Base-by-base conservation (phyloP, 2,329 filamentous ascomycete genomes). In the Pseudonectria buxi region DNA sequence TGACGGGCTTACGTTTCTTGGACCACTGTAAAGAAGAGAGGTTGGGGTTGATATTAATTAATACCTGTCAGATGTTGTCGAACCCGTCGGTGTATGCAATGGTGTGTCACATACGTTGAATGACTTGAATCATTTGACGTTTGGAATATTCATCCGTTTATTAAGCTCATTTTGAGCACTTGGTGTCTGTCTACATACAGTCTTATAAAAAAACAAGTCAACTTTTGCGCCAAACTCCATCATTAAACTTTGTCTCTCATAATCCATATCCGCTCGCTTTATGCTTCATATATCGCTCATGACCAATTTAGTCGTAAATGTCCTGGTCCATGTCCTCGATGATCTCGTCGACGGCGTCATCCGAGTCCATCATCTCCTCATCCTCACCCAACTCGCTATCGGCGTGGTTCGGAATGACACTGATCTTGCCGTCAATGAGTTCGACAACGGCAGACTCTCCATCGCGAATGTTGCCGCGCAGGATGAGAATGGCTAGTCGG, bases 401-500 rank as follows among this genome's bases (percentile, higher is more conserved):
- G 1, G 56, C 46, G 59, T 96, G 92, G 61, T 98, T 96, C 6
- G 88, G 71, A 15, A 92, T 55, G 2, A 98, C 87, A 3, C 78
- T 67, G 40, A 96, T 81, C 59, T 86, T 85, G 30, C 86, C 85
- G 44, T 87, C 78, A 22, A 83, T 74, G 41, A 96, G 71, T 30
- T 86, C 79, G 15, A 96, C 86, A 16, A 76, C 71, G 1, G 92
- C 92, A 2, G 63, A 66, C 67, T 98, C 92, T 28, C 89, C 89
- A 47, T 98, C 90, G 49, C 74, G 78, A 58, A 98, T 81, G 36
- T 76, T 80, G 45, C 87, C 87, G 45, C 88, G 78, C 15, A 98
- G 72, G 45, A 98, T 94, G 45, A 96, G 74, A 27, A 98, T 85
- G 2, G 92, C 92, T 45, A 98, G 69, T 32, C 82, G 81, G 64